These are phyloP conservation scores for Parachaetomium inaequale DNA, from an alignment of 495 filamentous ascomycete genomes.

Conservation along the genomic window DNA sequence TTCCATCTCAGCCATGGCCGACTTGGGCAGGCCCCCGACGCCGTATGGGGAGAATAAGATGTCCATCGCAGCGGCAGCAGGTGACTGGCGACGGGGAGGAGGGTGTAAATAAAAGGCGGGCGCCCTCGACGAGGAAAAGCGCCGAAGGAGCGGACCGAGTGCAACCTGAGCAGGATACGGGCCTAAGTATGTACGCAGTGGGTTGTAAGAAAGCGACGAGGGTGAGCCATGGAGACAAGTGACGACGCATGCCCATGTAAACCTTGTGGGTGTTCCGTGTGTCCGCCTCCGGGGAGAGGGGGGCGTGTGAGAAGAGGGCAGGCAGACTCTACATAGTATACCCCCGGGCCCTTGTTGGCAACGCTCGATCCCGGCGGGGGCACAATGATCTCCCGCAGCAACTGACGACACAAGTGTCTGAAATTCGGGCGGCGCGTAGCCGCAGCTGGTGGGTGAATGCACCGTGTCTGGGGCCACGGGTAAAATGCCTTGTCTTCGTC, in stretches of 20 bases:
- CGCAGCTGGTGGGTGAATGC: conserved; percentile 38
- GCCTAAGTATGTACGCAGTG: background rate
- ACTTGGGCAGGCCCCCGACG: conserved; percentile 23
- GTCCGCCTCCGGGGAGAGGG: background rate
- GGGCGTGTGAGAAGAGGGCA: background rate
- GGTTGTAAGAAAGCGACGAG: background rate
- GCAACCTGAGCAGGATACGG: conserved; percentile 8
- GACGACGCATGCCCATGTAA: background rate
- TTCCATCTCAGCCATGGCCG: conserved; percentile 30
- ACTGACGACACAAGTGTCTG: conserved; percentile 23
- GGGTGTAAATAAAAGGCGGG: conserved; percentile 7
- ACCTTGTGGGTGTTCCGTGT: background rate
- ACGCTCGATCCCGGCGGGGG: background rate
- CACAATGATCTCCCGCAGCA: conserved; percentile 8
- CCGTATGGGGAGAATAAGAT: conserved; percentile 24
- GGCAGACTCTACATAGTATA: background rate
- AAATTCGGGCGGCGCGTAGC: conserved; percentile 35
- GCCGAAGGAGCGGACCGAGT: conserved; percentile 1
- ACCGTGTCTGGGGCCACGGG: conserved; percentile 33
- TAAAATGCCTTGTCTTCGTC: conserved; percentile 32
- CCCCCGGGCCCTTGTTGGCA: conserved; percentile 6
- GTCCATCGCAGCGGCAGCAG: conserved; percentile 22
- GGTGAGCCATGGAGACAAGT: background rate
- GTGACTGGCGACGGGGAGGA: conserved; percentile 15
- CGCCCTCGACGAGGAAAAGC: background rate